Evolutionary conservation across 2,329 filamentous ascomycete species (phyloP), one percentile per base, ranked within the genome.

Genomic region (Cladophialophora psammophila): DNA sequence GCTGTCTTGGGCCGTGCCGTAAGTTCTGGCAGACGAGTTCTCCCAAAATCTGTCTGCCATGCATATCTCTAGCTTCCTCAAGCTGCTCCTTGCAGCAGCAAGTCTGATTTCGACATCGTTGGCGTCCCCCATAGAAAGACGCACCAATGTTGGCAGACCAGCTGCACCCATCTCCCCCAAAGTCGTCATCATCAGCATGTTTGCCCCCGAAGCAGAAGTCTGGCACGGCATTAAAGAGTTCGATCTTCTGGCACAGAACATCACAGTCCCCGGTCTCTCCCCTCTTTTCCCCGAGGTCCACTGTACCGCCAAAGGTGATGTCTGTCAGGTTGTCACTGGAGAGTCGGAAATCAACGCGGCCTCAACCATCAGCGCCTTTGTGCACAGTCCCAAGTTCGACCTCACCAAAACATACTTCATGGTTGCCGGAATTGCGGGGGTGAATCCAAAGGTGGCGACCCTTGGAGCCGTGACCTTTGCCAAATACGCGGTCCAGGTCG

Each of bases 301-400:
- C 76, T 94, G 91, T 77, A 88, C 86, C 0, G 78, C 79, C 10
- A 79, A 88, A 71, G 81, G 84, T 35, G 81, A 83, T 2, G 80
- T 93, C 56, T 93, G 91, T 78, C 90, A 93, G 74, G 72, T 92
- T 26, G 48, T 71, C 56, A 68, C 66, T 8, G 68, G 68, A 6
- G 88, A 90, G 76, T 83, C 84, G 9, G 90, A 92, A 78, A 91
- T 93, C 80, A 94, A 93, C 75, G 90, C 91, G 0, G 91, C 91
- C 0, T 79, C 85, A 6, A 88, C 88, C 0, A 84, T 91, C 67
- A 84, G 84, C 55, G 86, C 90, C 0, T 81, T 93, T 9, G 80
- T 86, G n/a, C 82, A 89, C 13, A 90, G 87, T 0, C 75, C 80
- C 1, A 74, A 80, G 10, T 92, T 93, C 76, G 84, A 93, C 77